Conservation (phyloP, 306 rosid species). For the Cicer chorassanicum region DNA sequence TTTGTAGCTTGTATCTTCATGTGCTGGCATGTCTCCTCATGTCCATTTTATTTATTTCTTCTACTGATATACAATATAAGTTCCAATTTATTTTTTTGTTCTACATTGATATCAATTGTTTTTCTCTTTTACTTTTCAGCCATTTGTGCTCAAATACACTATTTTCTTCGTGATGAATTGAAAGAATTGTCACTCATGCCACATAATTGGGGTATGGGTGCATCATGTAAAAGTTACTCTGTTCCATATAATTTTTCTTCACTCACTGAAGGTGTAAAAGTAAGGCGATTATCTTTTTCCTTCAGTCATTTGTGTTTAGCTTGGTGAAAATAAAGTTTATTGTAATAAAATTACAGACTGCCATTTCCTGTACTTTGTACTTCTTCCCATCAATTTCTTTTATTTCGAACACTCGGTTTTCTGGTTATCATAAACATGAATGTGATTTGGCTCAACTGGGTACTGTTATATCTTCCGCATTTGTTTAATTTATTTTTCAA, state of each 20-base stretch:
- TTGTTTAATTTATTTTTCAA: neutral
- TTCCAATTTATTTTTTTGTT: conserved; percentile 14
- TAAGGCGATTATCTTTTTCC: conserved; percentile 69
- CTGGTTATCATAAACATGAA: conserved; percentile 18
- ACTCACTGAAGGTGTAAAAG: conserved; percentile 72
- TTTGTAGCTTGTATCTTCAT: conserved; percentile 24
- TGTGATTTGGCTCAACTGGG: conserved; percentile 50
- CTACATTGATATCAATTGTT: conserved; percentile 38
- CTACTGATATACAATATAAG: conserved; percentile 7
- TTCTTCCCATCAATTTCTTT: conserved; percentile 8
- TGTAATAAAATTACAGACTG: conserved; percentile 16
- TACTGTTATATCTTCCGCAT: conserved; percentile 35
- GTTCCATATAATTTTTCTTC: conserved; percentile 69
- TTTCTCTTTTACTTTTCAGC: conserved; percentile 64
- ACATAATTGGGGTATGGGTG: conserved; percentile 57
- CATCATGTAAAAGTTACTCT: conserved; percentile 55
- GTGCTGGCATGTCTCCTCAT: conserved; percentile 19
- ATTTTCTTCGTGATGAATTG: conserved; percentile 70
- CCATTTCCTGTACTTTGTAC: conserved; percentile 20
- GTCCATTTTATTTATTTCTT: conserved; percentile 22
- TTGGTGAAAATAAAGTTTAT: conserved; percentile 28
- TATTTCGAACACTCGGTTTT: neutral
- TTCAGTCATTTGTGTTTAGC: conserved; percentile 40
- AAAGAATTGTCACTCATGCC: conserved; percentile 55
- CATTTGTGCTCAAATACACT: conserved; percentile 86